Base-by-base conservation (phyloP, 176 grass and related monocot species). In the Cenchrus fungigraminus region DNA sequence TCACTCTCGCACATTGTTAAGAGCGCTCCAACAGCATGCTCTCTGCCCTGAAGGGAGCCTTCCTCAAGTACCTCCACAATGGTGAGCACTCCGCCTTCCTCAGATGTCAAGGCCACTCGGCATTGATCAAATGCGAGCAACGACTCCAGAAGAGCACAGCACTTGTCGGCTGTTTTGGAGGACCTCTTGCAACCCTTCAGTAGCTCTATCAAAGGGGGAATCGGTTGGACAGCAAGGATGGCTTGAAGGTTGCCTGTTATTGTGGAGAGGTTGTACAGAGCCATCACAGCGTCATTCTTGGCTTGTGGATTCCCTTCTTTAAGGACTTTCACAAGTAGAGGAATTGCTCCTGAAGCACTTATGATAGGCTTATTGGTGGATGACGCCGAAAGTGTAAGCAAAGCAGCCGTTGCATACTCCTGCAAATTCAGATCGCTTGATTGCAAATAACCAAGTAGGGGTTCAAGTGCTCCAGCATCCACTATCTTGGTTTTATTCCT, bases 401-500 rank as follows among this genome's bases (percentile, higher is more conserved):
- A 71, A 73, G 94, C 91, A 68, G 96, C 96, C 52, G 91, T 84
- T 1, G 93, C 92, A 65, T 95, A 95, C 86, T 98, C 96, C 70
- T 98, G 96, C 15, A 98, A 47, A 70, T 88, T 89, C 5, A 73
- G 90, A 90, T 95, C 81, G 58, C 83, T 85, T 14, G 93, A 93
- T 78, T 89, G 85, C 82, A 98, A 70, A 65, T 93, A 93, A 87
- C 77, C 77, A 80, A 91, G 89, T 8, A 98, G 75, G 1, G 95
- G 91, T 6, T 89, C 83, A 29, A 95, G 89, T 44, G 91, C 93
- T 44, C 89, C 96, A 14, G 89, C 87, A 75, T 95, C 85, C 44
- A 98, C 85, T 77, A 98, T 98, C 82, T 82, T 92, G 46, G 85
- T 90, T 76, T 98, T 98, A 74, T 98, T 98, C 87, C 96, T 98